phyloP scores from a whole-genome alignment of 202 grass and related monocot species.

The Setaria viridis region DNA sequence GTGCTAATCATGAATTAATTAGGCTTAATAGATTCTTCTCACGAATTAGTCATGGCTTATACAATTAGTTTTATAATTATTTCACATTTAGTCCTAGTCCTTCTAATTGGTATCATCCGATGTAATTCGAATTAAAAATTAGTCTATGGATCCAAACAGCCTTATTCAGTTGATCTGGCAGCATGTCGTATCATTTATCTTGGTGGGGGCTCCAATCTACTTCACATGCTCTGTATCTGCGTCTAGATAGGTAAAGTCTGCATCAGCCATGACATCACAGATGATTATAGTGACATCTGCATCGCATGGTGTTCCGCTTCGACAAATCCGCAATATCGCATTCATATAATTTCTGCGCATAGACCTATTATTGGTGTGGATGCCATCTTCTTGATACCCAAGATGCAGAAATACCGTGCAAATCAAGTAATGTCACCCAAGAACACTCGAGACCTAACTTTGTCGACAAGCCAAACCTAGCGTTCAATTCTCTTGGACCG shows the following conservation, averaged over 20 bases:
- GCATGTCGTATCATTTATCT: not conserved
- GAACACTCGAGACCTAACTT: not conserved
- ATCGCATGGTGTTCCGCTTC: not conserved
- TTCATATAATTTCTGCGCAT: not conserved
- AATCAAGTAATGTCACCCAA: not conserved
- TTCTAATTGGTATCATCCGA: too few species aligned
- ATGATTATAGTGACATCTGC: not conserved
- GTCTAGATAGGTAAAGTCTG: conserved; percentile 8
- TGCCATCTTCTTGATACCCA: not conserved
- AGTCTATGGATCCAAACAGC: too few species aligned
- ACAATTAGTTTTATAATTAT: too few species aligned
- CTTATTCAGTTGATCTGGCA: not conserved
- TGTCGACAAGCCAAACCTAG: not conserved
- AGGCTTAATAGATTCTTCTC: too few species aligned
- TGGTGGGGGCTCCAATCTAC: conserved; percentile 1
- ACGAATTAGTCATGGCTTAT: too few species aligned
- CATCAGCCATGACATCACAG: conserved; percentile 26
- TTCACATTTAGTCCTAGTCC: too few species aligned
- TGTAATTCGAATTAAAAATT: too few species aligned
- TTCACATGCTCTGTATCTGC: not conserved
- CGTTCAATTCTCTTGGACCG: not conserved
- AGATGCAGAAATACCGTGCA: conserved; percentile 12
- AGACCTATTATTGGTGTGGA: conserved; percentile 4
- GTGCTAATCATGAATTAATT: too few species aligned
- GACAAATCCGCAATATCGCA: not conserved